Evolutionary conservation across 1,284 basidiomycete genomes (phyloP).

Genomic region (Sanghuangporus weigelae): DNA sequence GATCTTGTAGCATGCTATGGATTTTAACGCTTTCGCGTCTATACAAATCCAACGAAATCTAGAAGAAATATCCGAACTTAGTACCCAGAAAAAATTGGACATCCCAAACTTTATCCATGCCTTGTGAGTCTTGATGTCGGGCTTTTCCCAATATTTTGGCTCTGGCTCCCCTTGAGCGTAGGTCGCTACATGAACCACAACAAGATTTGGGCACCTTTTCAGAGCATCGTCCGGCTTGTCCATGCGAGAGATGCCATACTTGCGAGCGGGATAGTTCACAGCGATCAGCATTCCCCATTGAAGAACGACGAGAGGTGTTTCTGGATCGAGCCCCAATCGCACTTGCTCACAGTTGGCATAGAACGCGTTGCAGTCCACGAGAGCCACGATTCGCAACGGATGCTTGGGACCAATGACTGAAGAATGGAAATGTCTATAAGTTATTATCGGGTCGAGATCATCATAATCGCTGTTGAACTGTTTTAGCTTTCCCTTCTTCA

Average conservation of each 20-base stretch:
- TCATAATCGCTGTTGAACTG: constrained; percentile 37
- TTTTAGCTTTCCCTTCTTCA: constrained; percentile 43
- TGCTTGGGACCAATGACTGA: constrained; percentile 61
- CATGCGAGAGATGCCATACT: constrained; percentile 85
- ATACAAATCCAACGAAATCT: constrained; percentile 95
- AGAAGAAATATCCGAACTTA: constrained; percentile 16
- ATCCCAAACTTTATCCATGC: constrained; percentile 36
- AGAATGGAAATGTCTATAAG: constrained; percentile 67
- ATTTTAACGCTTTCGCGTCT: constrained; percentile 89
- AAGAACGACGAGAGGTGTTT: constrained; percentile 81
- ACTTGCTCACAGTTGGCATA: constrained; percentile 90
- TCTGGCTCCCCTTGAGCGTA: constrained; percentile 86
- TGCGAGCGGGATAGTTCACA: constrained; percentile 92
- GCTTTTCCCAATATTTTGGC: constrained; percentile 85
- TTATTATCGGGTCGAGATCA: constrained; percentile 60
- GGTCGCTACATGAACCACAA: constrained; percentile 91
- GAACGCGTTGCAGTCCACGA: constrained; percentile 93
- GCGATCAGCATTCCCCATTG: constrained; percentile 94
- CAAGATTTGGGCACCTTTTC: constrained; percentile 80
- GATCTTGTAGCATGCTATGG: constrained; percentile 79
- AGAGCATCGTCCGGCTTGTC: constrained; percentile 75
- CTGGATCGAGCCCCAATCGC: constrained; percentile 68
- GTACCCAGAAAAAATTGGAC: not conserved
- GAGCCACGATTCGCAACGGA: constrained; percentile 74
- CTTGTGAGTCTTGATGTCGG: constrained; percentile 89